Percentiles rank a stretch among this genome's conserved stretches.
Conservation (phyloP, 208 protist species). For the Wallacemonas collosoma region DNA sequence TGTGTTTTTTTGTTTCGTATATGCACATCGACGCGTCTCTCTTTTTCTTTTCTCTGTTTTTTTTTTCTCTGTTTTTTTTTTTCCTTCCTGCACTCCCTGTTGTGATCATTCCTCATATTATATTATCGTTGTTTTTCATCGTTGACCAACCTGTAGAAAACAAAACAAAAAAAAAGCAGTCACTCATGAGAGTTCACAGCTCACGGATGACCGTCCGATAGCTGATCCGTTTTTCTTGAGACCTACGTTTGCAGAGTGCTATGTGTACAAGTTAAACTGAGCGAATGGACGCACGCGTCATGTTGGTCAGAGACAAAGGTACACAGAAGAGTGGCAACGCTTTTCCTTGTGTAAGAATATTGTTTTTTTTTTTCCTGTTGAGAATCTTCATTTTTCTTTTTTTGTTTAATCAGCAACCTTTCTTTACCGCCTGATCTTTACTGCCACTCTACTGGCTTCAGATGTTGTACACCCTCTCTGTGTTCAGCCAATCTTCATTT, state of each 20-base stretch:
- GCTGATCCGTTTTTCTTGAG: too few relatives aligned
- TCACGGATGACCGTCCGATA: too few relatives aligned
- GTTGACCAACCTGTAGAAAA: too few relatives aligned
- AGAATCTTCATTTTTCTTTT: neutral
- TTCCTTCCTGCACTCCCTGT: neutral
- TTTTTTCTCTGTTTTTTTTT: conserved; percentile 9
- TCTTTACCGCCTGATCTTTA: neutral
- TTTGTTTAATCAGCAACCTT: neutral
- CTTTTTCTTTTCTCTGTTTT: conserved; percentile 9
- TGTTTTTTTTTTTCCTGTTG: neutral
- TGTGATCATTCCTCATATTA: too few relatives aligned
- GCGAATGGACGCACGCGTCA: too few relatives aligned
- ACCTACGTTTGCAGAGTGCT: too few relatives aligned
- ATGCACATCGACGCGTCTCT: neutral
- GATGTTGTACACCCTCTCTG: neutral
- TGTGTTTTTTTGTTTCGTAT: neutral
- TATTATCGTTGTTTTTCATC: too few relatives aligned
- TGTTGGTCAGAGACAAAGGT: too few relatives aligned
- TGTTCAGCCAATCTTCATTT: conserved; percentile 11
- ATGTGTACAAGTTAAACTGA: too few relatives aligned
- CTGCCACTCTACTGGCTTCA: neutral
- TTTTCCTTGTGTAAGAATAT: neutral
- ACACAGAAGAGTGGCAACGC: too few relatives aligned
- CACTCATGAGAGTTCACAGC: too few relatives aligned
- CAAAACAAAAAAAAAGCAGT: too few relatives aligned